Evolutionary conservation across 2,329 filamentous ascomycete genomes (phyloP).

Genomic region (Diaporthe sp.): DNA sequence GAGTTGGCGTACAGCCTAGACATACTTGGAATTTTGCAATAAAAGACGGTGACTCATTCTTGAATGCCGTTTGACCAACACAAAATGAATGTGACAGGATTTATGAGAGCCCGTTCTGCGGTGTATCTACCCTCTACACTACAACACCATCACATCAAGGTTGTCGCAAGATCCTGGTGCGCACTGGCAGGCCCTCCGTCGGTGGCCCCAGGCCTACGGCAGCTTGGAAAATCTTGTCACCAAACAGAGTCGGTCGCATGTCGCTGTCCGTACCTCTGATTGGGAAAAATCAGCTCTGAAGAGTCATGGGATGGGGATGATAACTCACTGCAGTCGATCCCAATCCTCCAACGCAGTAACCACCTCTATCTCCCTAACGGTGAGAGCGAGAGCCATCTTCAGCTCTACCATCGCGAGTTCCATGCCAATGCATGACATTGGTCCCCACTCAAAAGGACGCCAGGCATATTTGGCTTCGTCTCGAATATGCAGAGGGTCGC

Average conservation of each 20-base stretch:
- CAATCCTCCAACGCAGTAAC: conserved; percentile 31
- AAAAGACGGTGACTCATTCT: background rate
- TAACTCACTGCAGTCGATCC: conserved; percentile 27
- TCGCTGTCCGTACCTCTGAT: conserved; percentile 7
- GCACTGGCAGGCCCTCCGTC: conserved; percentile 17
- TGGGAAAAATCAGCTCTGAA: background rate
- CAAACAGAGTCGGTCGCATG: conserved; percentile 23
- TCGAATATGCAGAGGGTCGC: conserved; percentile 45
- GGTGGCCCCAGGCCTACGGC: conserved; percentile 30
- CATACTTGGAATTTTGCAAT: background rate
- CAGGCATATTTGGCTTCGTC: conserved; percentile 45
- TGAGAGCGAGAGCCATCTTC: conserved; percentile 46
- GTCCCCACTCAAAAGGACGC: conserved; percentile 56
- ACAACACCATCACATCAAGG: background rate
- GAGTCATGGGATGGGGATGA: background rate
- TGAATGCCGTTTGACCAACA: background rate
- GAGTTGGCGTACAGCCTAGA: background rate
- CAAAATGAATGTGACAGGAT: no score
- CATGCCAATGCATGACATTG: conserved; percentile 53
- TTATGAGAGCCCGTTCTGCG: background rate
- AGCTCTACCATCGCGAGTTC: conserved; percentile 54
- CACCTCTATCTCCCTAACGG: conserved; percentile 32
- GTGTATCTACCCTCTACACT: no score
- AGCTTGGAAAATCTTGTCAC: conserved; percentile 31
- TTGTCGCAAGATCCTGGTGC: conserved; percentile 11